These are phyloP conservation scores for Podaxis sp. DNA, from an alignment of 768 basidiomycete genomes.

Conservation along the genomic window DNA sequence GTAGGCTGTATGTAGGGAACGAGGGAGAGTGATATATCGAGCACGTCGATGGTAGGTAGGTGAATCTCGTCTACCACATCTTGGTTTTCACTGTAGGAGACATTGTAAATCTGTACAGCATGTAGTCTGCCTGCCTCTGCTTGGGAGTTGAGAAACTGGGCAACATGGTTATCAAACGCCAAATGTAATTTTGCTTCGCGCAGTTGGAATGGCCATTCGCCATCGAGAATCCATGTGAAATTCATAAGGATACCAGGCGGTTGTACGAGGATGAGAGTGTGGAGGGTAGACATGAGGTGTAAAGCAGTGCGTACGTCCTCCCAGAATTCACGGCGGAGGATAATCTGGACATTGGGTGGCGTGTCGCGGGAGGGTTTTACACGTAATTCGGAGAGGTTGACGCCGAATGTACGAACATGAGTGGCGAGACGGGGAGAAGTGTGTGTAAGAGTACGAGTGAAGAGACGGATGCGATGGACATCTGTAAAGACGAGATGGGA, in stretches of 20 bases:
- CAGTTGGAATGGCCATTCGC: slow-evolving; percentile 39
- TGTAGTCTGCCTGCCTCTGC: slow-evolving; percentile 26
- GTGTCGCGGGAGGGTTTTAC: not conserved
- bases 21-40: not conserved
- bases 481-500: slow-evolving; percentile 34
- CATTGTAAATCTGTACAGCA: slow-evolving; percentile 29
- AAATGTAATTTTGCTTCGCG: slow-evolving; percentile 44
- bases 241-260: slow-evolving; percentile 28
- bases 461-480: slow-evolving; percentile 27
- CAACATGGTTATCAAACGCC: slow-evolving; percentile 41
- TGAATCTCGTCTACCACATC: slow-evolving; percentile 20
- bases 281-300: slow-evolving; percentile 38
- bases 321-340: slow-evolving; percentile 38
- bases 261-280: slow-evolving; percentile 35
- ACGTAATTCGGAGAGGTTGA: slow-evolving; percentile 21
- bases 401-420: slow-evolving; percentile 39
- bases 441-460: slow-evolving; percentile 33
- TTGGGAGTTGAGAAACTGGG: slow-evolving; percentile 46
- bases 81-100: slow-evolving; percentile 22
- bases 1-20: not conserved
- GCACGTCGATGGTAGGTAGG: slow-evolving; percentile 27
- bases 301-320: slow-evolving; percentile 35
- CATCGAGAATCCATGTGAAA: slow-evolving; percentile 36
- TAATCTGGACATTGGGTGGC: slow-evolving; percentile 3
- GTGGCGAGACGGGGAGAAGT: slow-evolving; percentile 31